A percentile compares a stretch with the other conserved stretches of the same genome.
These are phyloP conservation scores for Candida michaelii DNA, from an alignment of 805 yeast genomes.

Conservation along the genomic window DNA sequence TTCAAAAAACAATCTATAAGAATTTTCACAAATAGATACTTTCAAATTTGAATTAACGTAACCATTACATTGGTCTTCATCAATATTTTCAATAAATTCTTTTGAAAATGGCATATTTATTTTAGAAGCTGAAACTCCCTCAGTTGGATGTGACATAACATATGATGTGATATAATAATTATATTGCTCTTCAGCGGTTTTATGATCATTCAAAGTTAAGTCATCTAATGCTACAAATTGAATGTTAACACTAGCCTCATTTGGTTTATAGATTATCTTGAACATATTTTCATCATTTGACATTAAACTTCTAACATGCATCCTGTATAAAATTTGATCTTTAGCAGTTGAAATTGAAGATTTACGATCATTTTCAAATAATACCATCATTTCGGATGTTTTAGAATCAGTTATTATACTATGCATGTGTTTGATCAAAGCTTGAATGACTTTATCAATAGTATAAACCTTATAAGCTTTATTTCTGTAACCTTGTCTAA, in stretches of 20 bases:
- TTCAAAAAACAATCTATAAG: constrained; percentile 81
- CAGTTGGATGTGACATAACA: constrained; percentile 95
- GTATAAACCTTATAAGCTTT: constrained; percentile 92
- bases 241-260: constrained; percentile 54
- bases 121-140: constrained; percentile 80
- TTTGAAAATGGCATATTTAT: constrained; percentile 79
- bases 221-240: constrained; percentile 89
- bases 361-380: constrained; percentile 81
- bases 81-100: constrained; percentile 52
- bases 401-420: constrained; percentile 74
- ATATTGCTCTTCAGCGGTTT: constrained; percentile 79
- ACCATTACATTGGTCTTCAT: constrained; percentile 60
- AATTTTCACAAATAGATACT: constrained; percentile 74
- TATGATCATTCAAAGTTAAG: constrained; percentile 68
- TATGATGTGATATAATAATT: constrained; percentile 92
- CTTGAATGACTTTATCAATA: constrained; percentile 85
- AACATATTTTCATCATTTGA: constrained; percentile 86
- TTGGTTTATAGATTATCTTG: constrained; percentile 70
- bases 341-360: constrained; percentile 67
- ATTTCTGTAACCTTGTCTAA: constrained; percentile 93
- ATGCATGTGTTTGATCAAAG: constrained; percentile 76
- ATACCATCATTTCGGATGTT: constrained; percentile 73
- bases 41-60: constrained; percentile 66
- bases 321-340: constrained; percentile 86
- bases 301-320: constrained; percentile 81